Base-by-base conservation (phyloP, 768 basidiomycete genomes). In the Suillus subaureus region DNA sequence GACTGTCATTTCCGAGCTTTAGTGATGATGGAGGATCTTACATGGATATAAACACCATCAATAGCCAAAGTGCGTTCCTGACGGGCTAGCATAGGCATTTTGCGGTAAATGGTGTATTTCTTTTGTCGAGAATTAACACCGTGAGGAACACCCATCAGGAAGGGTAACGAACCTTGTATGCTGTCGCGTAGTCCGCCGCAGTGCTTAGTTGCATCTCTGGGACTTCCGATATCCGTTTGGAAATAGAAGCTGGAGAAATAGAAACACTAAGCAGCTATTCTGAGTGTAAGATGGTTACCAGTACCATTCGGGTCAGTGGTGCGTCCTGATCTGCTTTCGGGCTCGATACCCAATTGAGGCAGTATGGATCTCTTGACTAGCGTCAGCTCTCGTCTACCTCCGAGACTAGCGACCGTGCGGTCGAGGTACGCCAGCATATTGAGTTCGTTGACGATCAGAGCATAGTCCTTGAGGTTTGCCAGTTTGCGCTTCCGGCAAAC, bases 291-390 rank as follows among this genome's bases (percentile, higher is more conserved):
- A 57, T 31, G 64, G 8, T 23, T 21, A 42, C 13, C 2, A 18
- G 69, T 70, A 94, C 95, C 94, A 74, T 96, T 96, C 1, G 97
- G 97, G 81, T 99, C 95, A 0, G 94, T 95, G 6, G 92, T 92
- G 72, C 85, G 82, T 37, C 83, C 87, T 28, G 85, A 80, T 49
- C 87, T 85, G 65, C 87, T 88, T 67, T 87, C 84, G 33, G 89
- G 85, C 64, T 91, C 86, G 40, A 89, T 84, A 18, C 89, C 90
- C 72, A 93, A 83, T 56, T 86, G 83, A 13, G 87, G 87, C 2
- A 97, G 80, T 85, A 89, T 91, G 64, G 85, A 89, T 70, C 87
- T 82, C 77, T 91, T 91, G 63, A 96, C 89, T 15, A 99, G 82
- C 13, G 90, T 84, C 21, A 99, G 82, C 70, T 96, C 92, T 15